phyloP scores from a whole-genome alignment of 2,329 filamentous ascomycete species.

The Colletotrichum sp. region DNA sequence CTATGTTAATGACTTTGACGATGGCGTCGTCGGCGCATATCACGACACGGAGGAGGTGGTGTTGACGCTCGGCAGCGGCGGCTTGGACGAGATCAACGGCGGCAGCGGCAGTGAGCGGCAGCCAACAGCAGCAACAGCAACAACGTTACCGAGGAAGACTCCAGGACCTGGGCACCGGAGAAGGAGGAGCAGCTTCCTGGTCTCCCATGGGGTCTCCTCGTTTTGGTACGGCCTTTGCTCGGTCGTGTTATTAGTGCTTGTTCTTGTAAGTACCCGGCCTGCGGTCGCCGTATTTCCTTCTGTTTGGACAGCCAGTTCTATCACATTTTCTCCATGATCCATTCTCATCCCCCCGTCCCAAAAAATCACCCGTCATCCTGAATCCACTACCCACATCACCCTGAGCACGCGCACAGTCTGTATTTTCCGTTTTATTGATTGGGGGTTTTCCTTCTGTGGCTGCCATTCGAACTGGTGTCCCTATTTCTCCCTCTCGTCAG shows the following conservation, averaged over 20 bases:
- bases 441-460: background rate
- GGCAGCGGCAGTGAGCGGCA: background rate
- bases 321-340: background rate
- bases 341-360: background rate
- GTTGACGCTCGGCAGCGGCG: background rate
- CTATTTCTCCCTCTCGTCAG: background rate
- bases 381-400: background rate
- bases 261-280: slow-evolving; percentile 12
- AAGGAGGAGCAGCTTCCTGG: slow-evolving; percentile 22
- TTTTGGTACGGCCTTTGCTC: slow-evolving; percentile 22
- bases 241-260: slow-evolving; percentile 14
- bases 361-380: background rate
- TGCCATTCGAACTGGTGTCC: background rate
- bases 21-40: background rate
- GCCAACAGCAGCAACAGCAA: background rate
- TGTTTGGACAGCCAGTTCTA: background rate
- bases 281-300: background rate
- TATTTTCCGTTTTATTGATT: background rate
- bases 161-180: slow-evolving; percentile 12
- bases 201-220: slow-evolving; percentile 23
- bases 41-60: background rate
- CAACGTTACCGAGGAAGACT: background rate
- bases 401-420: background rate
- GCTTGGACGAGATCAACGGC: background rate
- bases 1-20: background rate